Base-by-base conservation (phyloP, 2,329 filamentous ascomycete genomes). In the Zymoseptoria crescenta region DNA sequence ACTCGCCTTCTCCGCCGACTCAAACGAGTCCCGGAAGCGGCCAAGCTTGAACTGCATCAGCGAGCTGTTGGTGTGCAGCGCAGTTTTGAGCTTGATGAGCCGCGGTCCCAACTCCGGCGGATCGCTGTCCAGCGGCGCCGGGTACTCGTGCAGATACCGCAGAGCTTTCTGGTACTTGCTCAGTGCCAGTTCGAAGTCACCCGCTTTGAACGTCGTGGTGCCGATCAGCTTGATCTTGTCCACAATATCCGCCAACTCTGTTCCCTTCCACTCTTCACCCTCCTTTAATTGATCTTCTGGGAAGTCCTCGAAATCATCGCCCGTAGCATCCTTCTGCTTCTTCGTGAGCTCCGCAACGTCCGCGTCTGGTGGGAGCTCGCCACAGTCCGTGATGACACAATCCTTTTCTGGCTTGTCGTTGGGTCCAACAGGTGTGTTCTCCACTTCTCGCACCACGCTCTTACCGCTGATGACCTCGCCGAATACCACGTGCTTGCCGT, bases 401-500 rank as follows among this genome's bases (percentile, higher is more conserved):
- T 92, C 88, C 64, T 84, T 81, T 55, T 72, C 73, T 28, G 91
- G 92, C 77, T 92, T 93, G 79, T 97, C 94, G 69, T 82, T 83
- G 28, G 81, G 77, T 66, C 87, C 81, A 1, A 89, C 94, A 56
- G 81, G 80, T 62, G 90, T 79, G 75, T 94, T 94, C 78, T 99
- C 94, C 69, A 97, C 86, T 74, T 92, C 86, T 64, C 94, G 88
- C 35, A 97, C 84, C 45, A 96, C 79, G 62, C 89, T 92, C 81
- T 96, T 97, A 70, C 94, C 94, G 62, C 87, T 88, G 70, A 96
- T 83, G 58, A 97, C 93, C 73, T 96, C 88, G 64, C 94, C 94
- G 69, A 96, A 99, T 24, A 99, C 92, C 52, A 97, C 94, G 77
- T 99, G 93, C 81, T 99, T 99, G 73, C 85, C 85, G 74, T 99